A percentile compares a stretch with the other conserved stretches of the same genome.
Evolutionary conservation across 331 rosid species (phyloP).

Genomic region (Phaseolus coccineus): DNA sequence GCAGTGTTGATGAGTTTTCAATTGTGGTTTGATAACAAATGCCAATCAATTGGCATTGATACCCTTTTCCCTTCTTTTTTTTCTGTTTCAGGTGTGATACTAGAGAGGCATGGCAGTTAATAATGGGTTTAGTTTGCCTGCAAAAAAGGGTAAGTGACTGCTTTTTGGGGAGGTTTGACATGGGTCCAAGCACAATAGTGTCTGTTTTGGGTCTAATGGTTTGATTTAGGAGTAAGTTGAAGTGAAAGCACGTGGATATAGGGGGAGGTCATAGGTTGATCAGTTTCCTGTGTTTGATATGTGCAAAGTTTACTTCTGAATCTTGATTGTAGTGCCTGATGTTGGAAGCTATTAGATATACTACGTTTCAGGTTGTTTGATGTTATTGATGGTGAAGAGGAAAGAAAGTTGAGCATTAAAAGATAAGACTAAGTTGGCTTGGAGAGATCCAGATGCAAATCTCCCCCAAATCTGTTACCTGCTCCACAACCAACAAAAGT

Average conservation of each 20-base stretch:
- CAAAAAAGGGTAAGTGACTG: not conserved
- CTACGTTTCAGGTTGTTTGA: constrained; percentile 13
- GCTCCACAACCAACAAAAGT: not conserved
- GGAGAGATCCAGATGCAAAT: not conserved
- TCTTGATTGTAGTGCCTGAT: not conserved
- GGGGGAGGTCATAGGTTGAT: not conserved
- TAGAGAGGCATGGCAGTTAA: not conserved
- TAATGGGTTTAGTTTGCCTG: not conserved
- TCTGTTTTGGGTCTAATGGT: not conserved
- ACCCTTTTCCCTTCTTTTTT: too few relatives aligned
- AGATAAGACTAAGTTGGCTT: not conserved
- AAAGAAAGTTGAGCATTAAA: not conserved
- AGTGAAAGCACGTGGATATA: not conserved
- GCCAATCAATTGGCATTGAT: not conserved
- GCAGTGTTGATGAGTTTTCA: not conserved
- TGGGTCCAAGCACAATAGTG: not conserved
- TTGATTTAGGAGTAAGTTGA: not conserved
- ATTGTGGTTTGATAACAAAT: not conserved
- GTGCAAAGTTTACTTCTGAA: not conserved
- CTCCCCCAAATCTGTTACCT: not conserved
- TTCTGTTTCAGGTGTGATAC: not conserved
- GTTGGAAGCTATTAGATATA: not conserved
- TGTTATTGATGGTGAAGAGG: not conserved
- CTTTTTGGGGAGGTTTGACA: constrained; percentile 1
- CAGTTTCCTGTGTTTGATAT: not conserved